Conservation (phyloP, 1,284 basidiomycete genomes). For the Golubevia sp. region DNA sequence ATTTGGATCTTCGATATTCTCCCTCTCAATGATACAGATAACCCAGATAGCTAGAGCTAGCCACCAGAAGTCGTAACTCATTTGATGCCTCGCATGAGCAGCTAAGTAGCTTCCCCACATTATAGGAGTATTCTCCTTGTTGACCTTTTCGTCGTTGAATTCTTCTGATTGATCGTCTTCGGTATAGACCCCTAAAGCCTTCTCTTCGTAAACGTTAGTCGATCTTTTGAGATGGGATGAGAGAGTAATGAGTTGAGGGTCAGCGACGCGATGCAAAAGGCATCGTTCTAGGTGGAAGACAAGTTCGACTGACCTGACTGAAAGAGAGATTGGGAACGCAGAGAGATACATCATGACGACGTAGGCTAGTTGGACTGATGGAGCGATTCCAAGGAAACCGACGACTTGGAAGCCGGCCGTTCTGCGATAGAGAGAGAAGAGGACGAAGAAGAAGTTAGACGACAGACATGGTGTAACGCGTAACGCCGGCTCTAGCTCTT, state of each 20-base stretch:
- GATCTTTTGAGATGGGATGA: constrained; percentile 54
- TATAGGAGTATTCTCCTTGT: constrained; percentile 9
- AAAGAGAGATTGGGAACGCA: too few relatives aligned
- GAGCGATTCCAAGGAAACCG: constrained; percentile 38
- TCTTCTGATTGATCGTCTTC: constrained; percentile 22
- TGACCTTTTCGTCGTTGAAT: constrained; percentile 9
- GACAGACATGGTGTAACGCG: too few relatives aligned
- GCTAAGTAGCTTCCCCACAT: constrained; percentile 54
- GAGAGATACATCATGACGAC: background rate
- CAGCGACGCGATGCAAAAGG: constrained; percentile 60
- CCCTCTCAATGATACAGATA: constrained; percentile 50
- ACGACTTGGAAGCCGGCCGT: constrained; percentile 55
- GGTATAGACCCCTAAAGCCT: constrained; percentile 41
- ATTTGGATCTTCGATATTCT: constrained; percentile 34
- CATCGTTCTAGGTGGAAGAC: too few relatives aligned
- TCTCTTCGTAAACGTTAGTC: constrained; percentile 61
- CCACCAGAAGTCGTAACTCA: constrained; percentile 35
- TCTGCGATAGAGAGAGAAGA: too few relatives aligned
- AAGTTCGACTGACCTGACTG: too few relatives aligned
- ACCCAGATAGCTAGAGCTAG: constrained; percentile 58
- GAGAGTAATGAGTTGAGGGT: constrained; percentile 54
- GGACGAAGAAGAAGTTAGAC: too few relatives aligned
- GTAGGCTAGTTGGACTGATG: constrained; percentile 38
- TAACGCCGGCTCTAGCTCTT: too few relatives aligned
- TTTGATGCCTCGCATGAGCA: constrained; percentile 48